Conservation (phyloP, 2,329 filamentous ascomycete species). For the Talaromyces sp. region DNA sequence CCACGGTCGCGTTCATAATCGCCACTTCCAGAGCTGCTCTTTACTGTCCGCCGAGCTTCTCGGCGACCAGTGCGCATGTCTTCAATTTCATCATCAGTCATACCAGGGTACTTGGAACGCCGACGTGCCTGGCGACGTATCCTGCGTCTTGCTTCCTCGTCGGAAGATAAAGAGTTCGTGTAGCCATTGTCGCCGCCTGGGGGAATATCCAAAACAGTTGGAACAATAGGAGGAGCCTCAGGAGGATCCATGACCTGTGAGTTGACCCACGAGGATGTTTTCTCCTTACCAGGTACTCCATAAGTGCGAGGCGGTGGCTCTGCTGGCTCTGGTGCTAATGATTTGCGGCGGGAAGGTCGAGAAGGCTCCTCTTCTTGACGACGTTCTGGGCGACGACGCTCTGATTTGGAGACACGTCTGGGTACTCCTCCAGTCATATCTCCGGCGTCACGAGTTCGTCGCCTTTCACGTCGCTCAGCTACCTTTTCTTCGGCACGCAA, state of each 20-base stretch:
- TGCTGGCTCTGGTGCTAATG: slow-evolving; percentile 22
- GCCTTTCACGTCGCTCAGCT: slow-evolving; percentile 35
- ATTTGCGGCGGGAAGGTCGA: slow-evolving; percentile 30
- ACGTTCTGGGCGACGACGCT: slow-evolving; percentile 27
- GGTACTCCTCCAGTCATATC: slow-evolving; percentile 20
- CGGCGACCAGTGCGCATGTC: slow-evolving; percentile 29
- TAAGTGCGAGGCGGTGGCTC: slow-evolving; percentile 19
- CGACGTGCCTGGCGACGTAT: slow-evolving; percentile 33
- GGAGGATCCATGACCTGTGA: slow-evolving; percentile 43
- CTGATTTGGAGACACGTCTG: slow-evolving; percentile 22
- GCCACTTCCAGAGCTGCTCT: slow-evolving; percentile 36
- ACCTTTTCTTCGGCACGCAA: slow-evolving; percentile 29
- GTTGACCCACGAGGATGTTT: slow-evolving; percentile 46
- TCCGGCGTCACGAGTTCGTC: slow-evolving; percentile 28
- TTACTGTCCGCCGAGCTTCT: slow-evolving; percentile 25
- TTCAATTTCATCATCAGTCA: slow-evolving; percentile 35
- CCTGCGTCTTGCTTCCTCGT: slow-evolving; percentile 35
- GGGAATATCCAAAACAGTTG: slow-evolving; percentile 40
- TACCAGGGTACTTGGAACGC: slow-evolving; percentile 34
- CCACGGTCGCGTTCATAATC: slow-evolving; percentile 34
- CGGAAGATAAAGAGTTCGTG: slow-evolving; percentile 34
- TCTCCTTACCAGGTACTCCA: slow-evolving; percentile 37
- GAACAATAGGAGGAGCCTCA: slow-evolving; percentile 40
- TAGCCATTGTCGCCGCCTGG: slow-evolving; percentile 22
- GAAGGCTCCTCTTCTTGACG: slow-evolving; percentile 25